phyloP scores from a whole-genome alignment of 2,329 filamentous ascomycete species.

The Teratosphaeriaceae sp. region DNA sequence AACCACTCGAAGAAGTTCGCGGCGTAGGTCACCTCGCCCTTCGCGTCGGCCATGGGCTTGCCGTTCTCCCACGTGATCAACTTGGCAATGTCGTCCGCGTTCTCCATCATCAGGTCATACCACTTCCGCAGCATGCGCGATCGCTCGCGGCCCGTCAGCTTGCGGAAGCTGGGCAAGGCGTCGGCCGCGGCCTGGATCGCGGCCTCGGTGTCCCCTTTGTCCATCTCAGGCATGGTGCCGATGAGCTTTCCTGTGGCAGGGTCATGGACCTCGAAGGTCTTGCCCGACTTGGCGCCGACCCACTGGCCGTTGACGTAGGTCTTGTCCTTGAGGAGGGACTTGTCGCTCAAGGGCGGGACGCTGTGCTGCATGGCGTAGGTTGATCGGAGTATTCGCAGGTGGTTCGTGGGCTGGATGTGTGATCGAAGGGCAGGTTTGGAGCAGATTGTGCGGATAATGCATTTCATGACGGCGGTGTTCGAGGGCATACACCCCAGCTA shows the following conservation, averaged over 20 bases:
- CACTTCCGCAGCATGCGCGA: conserved; percentile 23
- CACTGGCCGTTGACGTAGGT: conserved; percentile 22
- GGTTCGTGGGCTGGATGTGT: too few species aligned
- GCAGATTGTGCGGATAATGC: too few species aligned
- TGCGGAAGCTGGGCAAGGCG: conserved; percentile 18
- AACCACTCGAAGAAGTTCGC: conserved; percentile 29
- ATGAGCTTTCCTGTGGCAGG: conserved; percentile 16
- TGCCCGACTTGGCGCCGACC: conserved; percentile 12
- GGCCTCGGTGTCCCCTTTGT: conserved; percentile 12
- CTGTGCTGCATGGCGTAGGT: conserved; percentile 9
- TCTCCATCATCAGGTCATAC: conserved; percentile 22
- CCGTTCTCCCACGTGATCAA: conserved; percentile 30
- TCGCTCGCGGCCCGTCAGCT: conserved; percentile 17
- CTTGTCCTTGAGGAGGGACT: conserved; percentile 14
- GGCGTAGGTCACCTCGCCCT: conserved; percentile 26
- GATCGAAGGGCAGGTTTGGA: too few species aligned
- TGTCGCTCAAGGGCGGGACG: too few species aligned
- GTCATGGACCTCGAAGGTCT: conserved; percentile 22
- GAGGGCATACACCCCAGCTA: too few species aligned
- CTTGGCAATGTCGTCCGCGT: conserved; percentile 24
- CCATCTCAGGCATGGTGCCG: conserved; percentile 20
- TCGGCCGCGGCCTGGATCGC: conserved; percentile 17
- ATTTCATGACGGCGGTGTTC: too few species aligned
- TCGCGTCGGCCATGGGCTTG: conserved; percentile 25
- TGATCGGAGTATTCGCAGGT: too few species aligned